Conservation (phyloP, 345 rosid genomes). For the Hibiscus mutabilis region DNA sequence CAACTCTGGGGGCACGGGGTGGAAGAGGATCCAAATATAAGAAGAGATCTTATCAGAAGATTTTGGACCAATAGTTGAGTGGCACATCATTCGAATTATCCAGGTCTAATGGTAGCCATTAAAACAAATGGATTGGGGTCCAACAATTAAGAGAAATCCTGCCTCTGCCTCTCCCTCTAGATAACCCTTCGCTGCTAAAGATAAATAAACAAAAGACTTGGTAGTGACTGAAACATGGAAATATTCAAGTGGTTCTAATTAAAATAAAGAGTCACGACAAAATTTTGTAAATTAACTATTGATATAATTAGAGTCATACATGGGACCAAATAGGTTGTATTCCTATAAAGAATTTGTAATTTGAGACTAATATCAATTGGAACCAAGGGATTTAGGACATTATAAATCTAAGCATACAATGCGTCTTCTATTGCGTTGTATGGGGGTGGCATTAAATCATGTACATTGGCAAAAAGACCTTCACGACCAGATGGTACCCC, state of each 20-base stretch:
- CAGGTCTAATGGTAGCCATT: constrained; percentile 5
- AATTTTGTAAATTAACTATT: not conserved
- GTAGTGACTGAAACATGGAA: not conserved
- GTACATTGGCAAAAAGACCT: constrained; percentile 56
- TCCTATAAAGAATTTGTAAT: not conserved
- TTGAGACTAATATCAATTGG: not conserved
- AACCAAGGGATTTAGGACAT: not conserved
- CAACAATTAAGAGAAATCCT: not conserved
- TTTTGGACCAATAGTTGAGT: constrained; percentile 7
- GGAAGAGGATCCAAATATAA: not conserved
- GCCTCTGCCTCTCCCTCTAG: not conserved
- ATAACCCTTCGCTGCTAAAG: not conserved
- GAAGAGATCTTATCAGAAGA: constrained; percentile 5
- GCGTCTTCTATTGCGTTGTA: constrained; percentile 33
- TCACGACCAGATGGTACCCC: constrained; percentile 41
- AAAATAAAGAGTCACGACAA: not conserved
- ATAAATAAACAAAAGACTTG: not conserved
- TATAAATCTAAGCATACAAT: constrained; percentile 32
- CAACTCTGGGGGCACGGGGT: not conserved
- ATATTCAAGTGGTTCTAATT: not conserved
- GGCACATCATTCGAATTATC: constrained; percentile 16
- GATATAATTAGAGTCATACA: constrained; percentile 7
- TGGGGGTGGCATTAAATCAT: constrained; percentile 57
- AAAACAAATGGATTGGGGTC: not conserved
- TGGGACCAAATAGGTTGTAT: constrained; percentile 1